Evolutionary conservation across 257 asterid species (phyloP).

Genomic region (Ilex aquifolium): DNA sequence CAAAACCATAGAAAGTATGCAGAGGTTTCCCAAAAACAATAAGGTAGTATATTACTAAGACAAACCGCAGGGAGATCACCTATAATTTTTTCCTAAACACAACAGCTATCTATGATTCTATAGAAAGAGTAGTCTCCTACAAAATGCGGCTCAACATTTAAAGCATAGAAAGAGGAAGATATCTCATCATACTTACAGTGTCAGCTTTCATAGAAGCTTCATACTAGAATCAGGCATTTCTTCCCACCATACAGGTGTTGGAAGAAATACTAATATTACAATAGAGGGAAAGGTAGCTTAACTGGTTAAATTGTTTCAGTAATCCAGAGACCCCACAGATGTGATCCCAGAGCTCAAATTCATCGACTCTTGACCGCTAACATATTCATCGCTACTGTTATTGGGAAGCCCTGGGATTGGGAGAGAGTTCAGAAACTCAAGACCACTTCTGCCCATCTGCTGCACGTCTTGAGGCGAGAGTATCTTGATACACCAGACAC

Average conservation of each 20-base stretch:
- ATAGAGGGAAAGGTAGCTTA: too few relatives aligned
- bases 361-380: background rate
- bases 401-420: background rate
- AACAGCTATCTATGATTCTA: too few relatives aligned
- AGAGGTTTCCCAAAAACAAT: too few relatives aligned
- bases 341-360: background rate
- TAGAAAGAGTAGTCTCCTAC: too few relatives aligned
- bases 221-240: background rate
- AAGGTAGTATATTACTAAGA: too few relatives aligned
- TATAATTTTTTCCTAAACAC: too few relatives aligned
- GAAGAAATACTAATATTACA: background rate
- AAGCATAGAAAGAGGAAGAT: too few relatives aligned
- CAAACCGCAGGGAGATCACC: too few relatives aligned
- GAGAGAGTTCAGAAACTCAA: background rate
- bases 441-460: background rate
- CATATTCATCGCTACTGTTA: background rate
- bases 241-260: background rate
- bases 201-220: background rate
- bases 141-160: too few relatives aligned
- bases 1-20: too few relatives aligned
- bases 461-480: background rate
- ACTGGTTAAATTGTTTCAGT: background rate
- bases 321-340: background rate
- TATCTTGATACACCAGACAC: background rate
- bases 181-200: background rate